Conservation (phyloP, 2,329 filamentous ascomycete species). For the Calonectria leucothoes region DNA sequence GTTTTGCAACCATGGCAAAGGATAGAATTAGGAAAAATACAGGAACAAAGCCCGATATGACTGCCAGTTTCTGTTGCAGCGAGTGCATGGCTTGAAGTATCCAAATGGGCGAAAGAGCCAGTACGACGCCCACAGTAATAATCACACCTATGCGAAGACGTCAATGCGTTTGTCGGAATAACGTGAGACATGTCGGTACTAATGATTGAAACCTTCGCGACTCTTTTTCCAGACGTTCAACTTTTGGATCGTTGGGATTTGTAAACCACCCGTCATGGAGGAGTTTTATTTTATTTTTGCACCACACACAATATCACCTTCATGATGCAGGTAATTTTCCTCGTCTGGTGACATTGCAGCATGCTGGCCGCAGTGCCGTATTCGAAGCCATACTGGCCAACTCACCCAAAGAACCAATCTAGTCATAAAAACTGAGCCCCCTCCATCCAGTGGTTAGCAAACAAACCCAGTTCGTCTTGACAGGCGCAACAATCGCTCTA, state of each 20-base stretch:
- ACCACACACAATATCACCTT: conserved; percentile 28
- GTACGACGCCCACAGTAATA: neutral
- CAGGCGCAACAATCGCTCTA: neutral
- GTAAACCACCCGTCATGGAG: conserved; percentile 20
- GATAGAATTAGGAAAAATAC: neutral
- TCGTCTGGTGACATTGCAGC: conserved; percentile 26
- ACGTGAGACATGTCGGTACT: neutral
- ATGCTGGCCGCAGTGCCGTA: conserved; percentile 36
- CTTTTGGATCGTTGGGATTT: neutral
- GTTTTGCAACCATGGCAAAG: neutral
- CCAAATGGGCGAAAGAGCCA: neutral
- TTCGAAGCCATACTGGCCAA: neutral
- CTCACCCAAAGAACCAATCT: neutral
- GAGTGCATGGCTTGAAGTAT: neutral
- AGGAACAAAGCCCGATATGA: neutral
- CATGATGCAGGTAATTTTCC: conserved; percentile 26
- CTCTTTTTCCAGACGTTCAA: neutral
- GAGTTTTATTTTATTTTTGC: conserved; percentile 18
- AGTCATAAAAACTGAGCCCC: neutral
- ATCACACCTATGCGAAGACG: neutral
- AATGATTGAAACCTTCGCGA: neutral
- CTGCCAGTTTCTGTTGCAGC: neutral
- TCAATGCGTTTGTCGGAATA: neutral
- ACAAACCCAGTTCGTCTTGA: neutral
- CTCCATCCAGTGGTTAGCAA: neutral